Conservation (phyloP, 257 asterid genomes). For the Primulina huaijiensis region DNA sequence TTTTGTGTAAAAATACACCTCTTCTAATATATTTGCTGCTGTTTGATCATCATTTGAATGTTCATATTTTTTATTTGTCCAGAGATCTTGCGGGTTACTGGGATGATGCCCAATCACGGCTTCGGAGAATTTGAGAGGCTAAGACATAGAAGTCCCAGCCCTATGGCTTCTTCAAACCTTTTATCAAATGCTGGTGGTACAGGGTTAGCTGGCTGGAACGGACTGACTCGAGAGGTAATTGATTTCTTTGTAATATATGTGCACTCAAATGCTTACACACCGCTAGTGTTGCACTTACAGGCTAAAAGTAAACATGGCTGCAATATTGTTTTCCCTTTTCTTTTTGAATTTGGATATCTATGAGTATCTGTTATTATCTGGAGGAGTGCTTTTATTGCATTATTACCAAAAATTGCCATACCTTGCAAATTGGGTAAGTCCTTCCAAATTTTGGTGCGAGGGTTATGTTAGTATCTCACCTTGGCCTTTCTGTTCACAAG, state of each 20-base stretch:
- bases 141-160: slow-evolving; percentile 94
- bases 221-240: slow-evolving; percentile 75
- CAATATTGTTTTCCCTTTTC: slow-evolving; percentile 4
- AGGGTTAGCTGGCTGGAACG: slow-evolving; percentile 78
- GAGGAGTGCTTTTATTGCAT: not conserved
- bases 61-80: slow-evolving; percentile 1
- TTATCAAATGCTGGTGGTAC: slow-evolving; percentile 61
- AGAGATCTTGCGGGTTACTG: slow-evolving; percentile 76
- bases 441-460: not conserved
- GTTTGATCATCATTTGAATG: not conserved
- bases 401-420: too few relatives aligned
- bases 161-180: slow-evolving; percentile 85
- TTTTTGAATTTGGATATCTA: slow-evolving; percentile 4
- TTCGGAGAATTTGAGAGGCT: slow-evolving; percentile 77
- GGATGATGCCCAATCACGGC: slow-evolving; percentile 78
- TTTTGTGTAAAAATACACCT: not conserved
- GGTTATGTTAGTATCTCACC: not conserved
- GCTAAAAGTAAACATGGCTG: not conserved
- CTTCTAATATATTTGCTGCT: not conserved
- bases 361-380: not conserved
- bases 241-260: not conserved
- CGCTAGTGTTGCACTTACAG: not conserved
- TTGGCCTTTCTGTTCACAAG: not conserved
- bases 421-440: not conserved
- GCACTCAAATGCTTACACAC: not conserved